Percentiles rank a stretch among this genome's conserved stretches.
phyloP scores from a whole-genome alignment of 495 filamentous ascomycete species.

The Hapsidospora chrysogenum region DNA sequence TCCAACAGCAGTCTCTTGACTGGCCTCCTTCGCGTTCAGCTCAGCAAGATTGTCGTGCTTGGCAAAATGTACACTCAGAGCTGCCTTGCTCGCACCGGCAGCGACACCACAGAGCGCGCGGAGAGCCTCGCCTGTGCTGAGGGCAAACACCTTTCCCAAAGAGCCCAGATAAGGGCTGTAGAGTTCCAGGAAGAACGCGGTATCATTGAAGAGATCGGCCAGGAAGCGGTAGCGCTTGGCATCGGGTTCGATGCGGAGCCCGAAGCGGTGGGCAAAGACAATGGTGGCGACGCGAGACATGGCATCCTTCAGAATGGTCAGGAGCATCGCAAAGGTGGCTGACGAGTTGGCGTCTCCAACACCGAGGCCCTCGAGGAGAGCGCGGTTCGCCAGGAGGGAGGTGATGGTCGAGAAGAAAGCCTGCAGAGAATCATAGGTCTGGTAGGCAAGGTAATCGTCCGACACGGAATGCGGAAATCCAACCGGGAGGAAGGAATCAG shows the following conservation, averaged over 20 bases:
- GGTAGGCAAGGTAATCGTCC: conserved; percentile 67
- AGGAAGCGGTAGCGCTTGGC: conserved; percentile 86
- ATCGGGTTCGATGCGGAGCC: conserved; percentile 80
- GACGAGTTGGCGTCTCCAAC: conserved; percentile 78
- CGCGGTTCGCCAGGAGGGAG: conserved; percentile 70
- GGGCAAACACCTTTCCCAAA: conserved; percentile 43
- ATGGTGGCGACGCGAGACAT: conserved; percentile 80
- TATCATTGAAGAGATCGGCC: conserved; percentile 87
- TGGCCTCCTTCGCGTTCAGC: conserved; percentile 89
- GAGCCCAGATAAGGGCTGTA: conserved; percentile 67
- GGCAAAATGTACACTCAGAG: conserved; percentile 83
- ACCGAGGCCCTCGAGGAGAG: conserved; percentile 82
- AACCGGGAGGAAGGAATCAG: conserved; percentile 75
- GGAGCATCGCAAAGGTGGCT: conserved; percentile 71
- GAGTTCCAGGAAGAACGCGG: conserved; percentile 77
- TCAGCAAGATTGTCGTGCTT: conserved; percentile 79
- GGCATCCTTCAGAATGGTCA: conserved; percentile 73
- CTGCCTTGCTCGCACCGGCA: conserved; percentile 78
- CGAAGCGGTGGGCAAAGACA: conserved; percentile 71
- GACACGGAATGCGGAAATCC: conserved; percentile 89
- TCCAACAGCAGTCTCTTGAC: conserved; percentile 88
- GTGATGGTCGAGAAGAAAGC: conserved; percentile 92
- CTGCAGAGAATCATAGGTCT: conserved; percentile 69
- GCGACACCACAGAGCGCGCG: conserved; percentile 78
- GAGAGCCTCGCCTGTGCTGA: conserved; percentile 62